These are phyloP conservation scores for Puccinia triticina DNA, from an alignment of 1,284 basidiomycete species.

Conservation along the genomic window DNA sequence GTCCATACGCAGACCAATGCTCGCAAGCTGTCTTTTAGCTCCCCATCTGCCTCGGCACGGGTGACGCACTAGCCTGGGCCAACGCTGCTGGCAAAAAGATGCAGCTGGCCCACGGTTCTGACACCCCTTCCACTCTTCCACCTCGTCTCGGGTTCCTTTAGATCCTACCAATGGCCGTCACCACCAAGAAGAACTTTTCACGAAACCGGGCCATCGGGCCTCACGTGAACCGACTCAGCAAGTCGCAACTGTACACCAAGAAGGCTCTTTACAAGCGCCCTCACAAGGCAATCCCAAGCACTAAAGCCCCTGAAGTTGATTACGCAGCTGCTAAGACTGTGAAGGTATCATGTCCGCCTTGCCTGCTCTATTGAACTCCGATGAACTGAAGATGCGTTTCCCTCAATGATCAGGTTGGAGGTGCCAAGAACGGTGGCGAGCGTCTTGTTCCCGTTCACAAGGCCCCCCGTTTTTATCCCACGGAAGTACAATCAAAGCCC, in stretches of 20 bases:
- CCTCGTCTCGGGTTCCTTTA: not conserved
- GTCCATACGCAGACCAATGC: not conserved
- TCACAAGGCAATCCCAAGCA: slow-evolving; percentile 63
- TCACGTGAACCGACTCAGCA: slow-evolving; percentile 80
- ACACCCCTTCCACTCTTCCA: slow-evolving; percentile 15
- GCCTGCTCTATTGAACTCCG: not conserved
- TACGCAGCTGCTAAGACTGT: slow-evolving; percentile 68
- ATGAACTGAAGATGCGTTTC: no score
- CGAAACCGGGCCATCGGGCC: slow-evolving; percentile 84
- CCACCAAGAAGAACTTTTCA: slow-evolving; percentile 59
- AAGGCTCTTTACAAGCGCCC: slow-evolving; percentile 69
- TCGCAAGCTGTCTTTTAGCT: not conserved
- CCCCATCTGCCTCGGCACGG: slow-evolving; percentile 26
- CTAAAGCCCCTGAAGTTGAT: slow-evolving; percentile 72
- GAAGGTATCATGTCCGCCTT: slow-evolving; percentile 58
- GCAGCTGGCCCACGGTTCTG: slow-evolving; percentile 51
- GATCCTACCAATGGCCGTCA: slow-evolving; percentile 33
- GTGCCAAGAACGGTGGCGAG: slow-evolving; percentile 87
- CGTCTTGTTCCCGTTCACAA: slow-evolving; percentile 82
- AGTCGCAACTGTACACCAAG: slow-evolving; percentile 76
- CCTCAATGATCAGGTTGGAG: slow-evolving; percentile 67
- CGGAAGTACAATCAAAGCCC: slow-evolving; percentile 84
- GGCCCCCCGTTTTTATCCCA: slow-evolving; percentile 93
- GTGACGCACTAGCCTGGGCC: slow-evolving; percentile 32
- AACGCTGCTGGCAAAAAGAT: slow-evolving; percentile 51